These are phyloP conservation scores for Linnemannia hyalina DNA, from an alignment of 192 early-diverging fungal species.

Conservation along the genomic window DNA sequence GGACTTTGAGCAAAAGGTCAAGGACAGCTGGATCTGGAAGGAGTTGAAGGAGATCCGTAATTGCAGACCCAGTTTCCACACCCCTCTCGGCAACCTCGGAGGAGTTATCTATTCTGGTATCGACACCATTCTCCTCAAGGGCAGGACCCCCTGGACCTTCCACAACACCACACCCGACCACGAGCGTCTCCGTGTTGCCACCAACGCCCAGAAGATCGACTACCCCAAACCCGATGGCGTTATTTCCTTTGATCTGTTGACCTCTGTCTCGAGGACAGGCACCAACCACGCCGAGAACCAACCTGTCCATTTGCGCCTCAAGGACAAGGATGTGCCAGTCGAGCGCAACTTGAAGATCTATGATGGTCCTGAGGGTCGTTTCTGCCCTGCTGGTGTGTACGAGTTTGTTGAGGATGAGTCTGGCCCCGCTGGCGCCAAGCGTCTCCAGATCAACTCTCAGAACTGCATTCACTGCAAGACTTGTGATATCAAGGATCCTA, in stretches of 20 bases:
- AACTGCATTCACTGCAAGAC: slow-evolving; percentile 99
- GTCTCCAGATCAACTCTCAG: slow-evolving; percentile 96
- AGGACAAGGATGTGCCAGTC: slow-evolving; percentile 82
- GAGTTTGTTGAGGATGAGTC: slow-evolving; percentile 96
- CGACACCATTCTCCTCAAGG: slow-evolving; percentile 91
- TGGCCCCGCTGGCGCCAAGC: slow-evolving; percentile 84
- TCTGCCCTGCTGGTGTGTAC: slow-evolving; percentile 98
- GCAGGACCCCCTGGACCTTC: slow-evolving; percentile 94
- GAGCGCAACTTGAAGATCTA: slow-evolving; percentile 87
- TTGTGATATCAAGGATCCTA: slow-evolving; percentile 99
- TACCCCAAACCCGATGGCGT: slow-evolving; percentile 98
- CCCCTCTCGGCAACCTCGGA: slow-evolving; percentile 86
- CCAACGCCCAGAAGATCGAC: slow-evolving; percentile 81
- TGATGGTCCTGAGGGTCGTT: slow-evolving; percentile 95
- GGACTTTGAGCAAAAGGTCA: slow-evolving; percentile 85
- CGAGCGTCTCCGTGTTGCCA: slow-evolving; percentile 79
- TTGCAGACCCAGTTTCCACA: slow-evolving; percentile 93
- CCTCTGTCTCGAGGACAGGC: slow-evolving; percentile 91
- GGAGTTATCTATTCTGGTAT: slow-evolving; percentile 90
- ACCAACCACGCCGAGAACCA: slow-evolving; percentile 97
- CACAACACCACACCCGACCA: slow-evolving; percentile 88
- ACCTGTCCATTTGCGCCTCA: slow-evolving; percentile 90
- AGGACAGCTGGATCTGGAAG: slow-evolving; percentile 90
- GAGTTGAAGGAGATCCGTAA: slow-evolving; percentile 95
- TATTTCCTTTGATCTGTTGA: slow-evolving; percentile 95